phyloP scores from a whole-genome alignment of 1,284 basidiomycete genomes.

The Ceratobasidium sp. region DNA sequence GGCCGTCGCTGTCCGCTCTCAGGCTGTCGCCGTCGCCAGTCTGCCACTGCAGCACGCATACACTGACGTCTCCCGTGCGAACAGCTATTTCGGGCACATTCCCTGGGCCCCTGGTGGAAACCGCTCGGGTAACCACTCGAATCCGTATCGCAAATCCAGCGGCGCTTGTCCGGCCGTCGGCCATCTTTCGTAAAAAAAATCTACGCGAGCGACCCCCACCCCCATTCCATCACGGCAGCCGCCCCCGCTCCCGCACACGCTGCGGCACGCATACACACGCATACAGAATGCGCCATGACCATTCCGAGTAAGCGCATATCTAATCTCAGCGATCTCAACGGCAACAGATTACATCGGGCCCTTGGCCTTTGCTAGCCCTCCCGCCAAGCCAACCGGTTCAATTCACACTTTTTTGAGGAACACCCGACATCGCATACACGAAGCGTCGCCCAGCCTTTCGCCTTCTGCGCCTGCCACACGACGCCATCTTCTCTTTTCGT shows the following conservation, averaged over 20 bases:
- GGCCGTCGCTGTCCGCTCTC: background rate
- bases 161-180: conserved; percentile 18
- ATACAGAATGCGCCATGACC: background rate
- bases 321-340: too few relatives aligned
- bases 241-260: background rate
- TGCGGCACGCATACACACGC: background rate
- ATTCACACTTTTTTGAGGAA: background rate
- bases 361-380: background rate
- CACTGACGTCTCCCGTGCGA: conserved; percentile 11
- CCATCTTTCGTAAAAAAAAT: conserved; percentile 12
- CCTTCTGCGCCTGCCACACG: background rate
- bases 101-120: background rate
- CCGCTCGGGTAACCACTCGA: conserved; percentile 3
- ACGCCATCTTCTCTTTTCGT: too few relatives aligned
- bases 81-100: background rate
- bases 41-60: background rate
- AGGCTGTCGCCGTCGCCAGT: conserved; percentile 2
- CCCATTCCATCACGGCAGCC: conserved; percentile 33
- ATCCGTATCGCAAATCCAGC: conserved; percentile 7
- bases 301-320: background rate
- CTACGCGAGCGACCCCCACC: background rate
- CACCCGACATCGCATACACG: conserved; percentile 6
- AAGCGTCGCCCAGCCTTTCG: conserved; percentile 21
- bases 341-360: background rate
- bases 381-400: background rate